phyloP scores from a whole-genome alignment of 257 asterid genomes.

The Perilla frutescens region DNA sequence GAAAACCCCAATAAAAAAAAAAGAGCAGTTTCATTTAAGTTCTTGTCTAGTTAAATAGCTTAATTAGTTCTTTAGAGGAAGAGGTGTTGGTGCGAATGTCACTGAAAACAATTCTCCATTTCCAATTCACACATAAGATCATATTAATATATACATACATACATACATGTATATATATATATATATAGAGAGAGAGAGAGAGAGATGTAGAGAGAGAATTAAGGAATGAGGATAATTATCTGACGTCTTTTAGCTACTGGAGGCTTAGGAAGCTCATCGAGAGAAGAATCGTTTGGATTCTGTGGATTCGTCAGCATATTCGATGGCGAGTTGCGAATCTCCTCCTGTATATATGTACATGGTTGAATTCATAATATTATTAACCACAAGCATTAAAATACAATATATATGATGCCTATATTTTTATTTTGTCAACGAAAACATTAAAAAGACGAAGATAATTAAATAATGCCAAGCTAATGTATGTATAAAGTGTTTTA shows the following conservation, averaged over 20 bases:
- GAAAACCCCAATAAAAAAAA: no score
- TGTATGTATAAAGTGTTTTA: background rate
- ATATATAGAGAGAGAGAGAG: no score
- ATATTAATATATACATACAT: no score
- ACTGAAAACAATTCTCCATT: conserved; percentile 17
- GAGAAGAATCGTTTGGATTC: conserved; percentile 59
- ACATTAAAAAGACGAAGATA: no score
- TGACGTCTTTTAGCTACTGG: conserved; percentile 85
- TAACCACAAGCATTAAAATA: no score
- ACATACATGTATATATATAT: no score
- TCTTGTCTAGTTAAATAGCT: no score
- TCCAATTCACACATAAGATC: background rate
- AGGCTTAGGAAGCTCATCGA: conserved; percentile 90
- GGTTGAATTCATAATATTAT: no score
- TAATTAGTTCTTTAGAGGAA: background rate
- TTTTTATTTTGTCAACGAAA: no score
- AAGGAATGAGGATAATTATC: conserved; percentile 23
- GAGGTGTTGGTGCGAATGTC: conserved; percentile 33
- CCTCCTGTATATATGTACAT: conserved; percentile 55
- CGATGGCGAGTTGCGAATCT: conserved; percentile 70
- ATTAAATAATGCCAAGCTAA: background rate
- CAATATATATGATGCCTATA: no score
- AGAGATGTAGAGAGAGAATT: background rate
- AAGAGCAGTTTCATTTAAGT: no score
- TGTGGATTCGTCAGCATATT: conserved; percentile 68